A percentile compares a stretch with the other conserved stretches of the same genome.
phyloP scores from a whole-genome alignment of 768 basidiomycete species.

The Tulasnella sp. region DNA sequence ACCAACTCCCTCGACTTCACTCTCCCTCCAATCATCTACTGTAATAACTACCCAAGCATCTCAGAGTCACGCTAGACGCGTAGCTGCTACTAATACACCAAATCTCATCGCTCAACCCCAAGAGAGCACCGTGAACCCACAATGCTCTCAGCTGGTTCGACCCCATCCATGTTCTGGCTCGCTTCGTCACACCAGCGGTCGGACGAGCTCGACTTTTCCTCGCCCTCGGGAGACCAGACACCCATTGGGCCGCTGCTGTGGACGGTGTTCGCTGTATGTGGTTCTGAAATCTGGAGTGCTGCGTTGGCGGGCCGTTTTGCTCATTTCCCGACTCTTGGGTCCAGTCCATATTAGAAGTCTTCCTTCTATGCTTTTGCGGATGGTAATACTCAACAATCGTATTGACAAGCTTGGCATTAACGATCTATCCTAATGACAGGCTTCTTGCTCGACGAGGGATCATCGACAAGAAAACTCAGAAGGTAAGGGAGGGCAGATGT shows the following conservation, averaged over 20 bases:
- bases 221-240: background rate
- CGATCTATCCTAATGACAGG: conserved; percentile 21
- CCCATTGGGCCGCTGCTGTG: conserved; percentile 38
- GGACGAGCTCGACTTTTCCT: background rate
- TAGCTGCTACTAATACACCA: background rate
- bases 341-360: conserved; percentile 83
- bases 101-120: background rate
- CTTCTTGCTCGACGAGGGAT: conserved; percentile 67
- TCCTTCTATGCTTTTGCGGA: conserved; percentile 73
- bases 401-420: background rate
- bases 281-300: conserved; percentile 12
- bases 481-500: conserved; percentile 36
- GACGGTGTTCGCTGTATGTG: conserved; percentile 47
- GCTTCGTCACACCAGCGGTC: background rate
- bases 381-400: conserved; percentile 22
- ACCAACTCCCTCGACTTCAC: background rate
- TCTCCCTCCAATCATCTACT: background rate
- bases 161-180: background rate
- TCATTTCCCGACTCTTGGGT: background rate
- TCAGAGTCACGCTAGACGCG: background rate
- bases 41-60: background rate
- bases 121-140: background rate
- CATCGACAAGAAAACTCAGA: conserved; percentile 81
- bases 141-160: background rate
- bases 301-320: background rate